Evolutionary conservation across 2,329 filamentous ascomycete genomes (phyloP), one percentile per base, ranked within the genome.

Genomic region (Hypocreales sp.): DNA sequence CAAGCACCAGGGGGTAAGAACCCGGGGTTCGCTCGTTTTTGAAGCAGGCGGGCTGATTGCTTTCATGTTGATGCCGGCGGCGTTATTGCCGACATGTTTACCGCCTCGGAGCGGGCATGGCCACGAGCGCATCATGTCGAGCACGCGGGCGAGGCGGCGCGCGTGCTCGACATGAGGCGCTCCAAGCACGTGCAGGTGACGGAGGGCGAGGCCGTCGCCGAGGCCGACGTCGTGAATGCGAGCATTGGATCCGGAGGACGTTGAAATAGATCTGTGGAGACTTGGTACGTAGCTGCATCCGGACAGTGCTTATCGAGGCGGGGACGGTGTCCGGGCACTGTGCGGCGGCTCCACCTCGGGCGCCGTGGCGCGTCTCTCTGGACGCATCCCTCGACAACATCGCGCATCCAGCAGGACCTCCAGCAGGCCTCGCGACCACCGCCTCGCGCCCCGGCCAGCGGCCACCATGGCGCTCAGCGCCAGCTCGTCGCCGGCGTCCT

Each of bases 121-220:
- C 72, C 3, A 64, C 69, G 39, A 60, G 61, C 64, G 79, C 14
- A 55, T 62, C 46, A 67, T 61, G 42, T 82, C 61, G 74, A 76
- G 54, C 84, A 67, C 42, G 71, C 78, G 5, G 64, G 69, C 8
- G 65, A 81, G 48, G 69, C 77, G 6, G 72, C 74, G 17, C 60
- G 58, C 8, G 67, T 78, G 33, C 59, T 78, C 50, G 47, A 52
- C 35, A 46, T 46, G 35, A 60, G 61, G 49, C 47, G 46, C 25
- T 33, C 42, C 29, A 44, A 48, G 35, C 38, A 48, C 14, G 39
- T 42, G 14, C 28, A 32, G 1, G 40, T 44, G 21, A 42, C 38
- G 19, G 41, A 51, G 26, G 42, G 50, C 22, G 38, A 48, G 19
- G 40, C 40, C 13, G 25, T 39, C 10, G 32, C 28, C 22, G 41